These are phyloP conservation scores for Podaxis sp. DNA, from an alignment of 768 basidiomycete genomes.

Conservation along the genomic window DNA sequence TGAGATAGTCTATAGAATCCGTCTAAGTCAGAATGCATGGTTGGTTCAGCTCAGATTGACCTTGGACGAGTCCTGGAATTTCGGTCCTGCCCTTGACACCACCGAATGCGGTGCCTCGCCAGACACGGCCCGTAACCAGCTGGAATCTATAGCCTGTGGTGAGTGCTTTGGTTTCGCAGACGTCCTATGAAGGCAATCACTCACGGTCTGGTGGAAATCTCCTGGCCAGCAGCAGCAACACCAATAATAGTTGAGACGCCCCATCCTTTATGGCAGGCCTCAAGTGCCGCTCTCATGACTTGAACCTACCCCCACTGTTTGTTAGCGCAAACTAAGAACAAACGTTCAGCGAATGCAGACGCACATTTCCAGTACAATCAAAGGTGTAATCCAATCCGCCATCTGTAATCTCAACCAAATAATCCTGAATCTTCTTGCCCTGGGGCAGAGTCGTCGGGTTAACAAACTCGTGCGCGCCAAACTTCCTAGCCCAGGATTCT, in stretches of 20 bases:
- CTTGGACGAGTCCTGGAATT: constrained; percentile 88
- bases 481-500: constrained; percentile 84
- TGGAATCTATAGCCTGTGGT: constrained; percentile 25
- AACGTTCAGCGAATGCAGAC: constrained; percentile 12
- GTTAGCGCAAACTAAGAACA: neutral
- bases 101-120: constrained; percentile 95
- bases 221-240: constrained; percentile 95
- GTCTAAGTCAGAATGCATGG: neutral
- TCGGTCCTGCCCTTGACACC: constrained; percentile 98
- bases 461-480: constrained; percentile 94
- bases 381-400: constrained; percentile 97
- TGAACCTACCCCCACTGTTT: constrained; percentile 49
- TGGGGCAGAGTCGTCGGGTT: constrained; percentile 72
- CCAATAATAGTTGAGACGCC: constrained; percentile 95
- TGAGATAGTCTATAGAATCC: constrained; percentile 63
- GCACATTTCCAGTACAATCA: constrained; percentile 87
- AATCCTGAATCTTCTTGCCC: constrained; percentile 83
- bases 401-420: constrained; percentile 89
- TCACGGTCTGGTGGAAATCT: constrained; percentile 86
- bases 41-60: constrained; percentile 30
- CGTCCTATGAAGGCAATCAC: constrained; percentile 21
- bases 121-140: constrained; percentile 80
- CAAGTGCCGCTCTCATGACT: constrained; percentile 93
- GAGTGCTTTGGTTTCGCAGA: neutral
- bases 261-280: constrained; percentile 99